phyloP scores from a whole-genome alignment of 345 rosid genomes.

The Moricandia arvensis region DNA sequence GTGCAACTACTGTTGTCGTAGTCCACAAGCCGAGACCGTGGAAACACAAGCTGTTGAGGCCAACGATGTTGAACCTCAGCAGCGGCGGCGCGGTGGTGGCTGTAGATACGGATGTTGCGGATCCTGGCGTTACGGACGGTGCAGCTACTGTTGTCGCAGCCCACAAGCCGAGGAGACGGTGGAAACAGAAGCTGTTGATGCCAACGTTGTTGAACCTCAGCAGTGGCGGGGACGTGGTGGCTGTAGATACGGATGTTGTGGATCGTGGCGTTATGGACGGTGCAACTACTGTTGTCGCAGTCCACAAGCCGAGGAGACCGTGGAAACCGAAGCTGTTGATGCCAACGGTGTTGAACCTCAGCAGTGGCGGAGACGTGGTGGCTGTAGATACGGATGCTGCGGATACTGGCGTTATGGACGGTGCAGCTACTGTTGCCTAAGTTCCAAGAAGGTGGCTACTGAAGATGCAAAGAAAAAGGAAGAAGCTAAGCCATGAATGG shows the following conservation, averaged over 20 bases:
- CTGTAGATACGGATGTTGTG: conserved; percentile 27
- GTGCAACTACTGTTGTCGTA: not conserved
- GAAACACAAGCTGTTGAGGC: not conserved
- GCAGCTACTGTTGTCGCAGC: not conserved
- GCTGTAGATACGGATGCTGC: not conserved
- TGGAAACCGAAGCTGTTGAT: conserved; percentile 9
- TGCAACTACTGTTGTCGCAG: not conserved
- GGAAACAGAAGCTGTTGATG: conserved; percentile 10
- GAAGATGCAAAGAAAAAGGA: conserved; percentile 3
- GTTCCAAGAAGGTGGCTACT: not conserved
- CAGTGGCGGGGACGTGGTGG: not conserved
- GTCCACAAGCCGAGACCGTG: not conserved
- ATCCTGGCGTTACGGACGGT: not conserved
- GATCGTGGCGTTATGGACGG: conserved; percentile 6
- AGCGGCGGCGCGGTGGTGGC: not conserved
- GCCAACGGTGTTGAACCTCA: conserved; percentile 26
- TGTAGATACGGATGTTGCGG: not conserved
- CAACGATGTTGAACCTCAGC: not conserved
- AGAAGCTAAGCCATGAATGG: not conserved
- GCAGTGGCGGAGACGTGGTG: not conserved
- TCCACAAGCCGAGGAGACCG: conserved; percentile 1
- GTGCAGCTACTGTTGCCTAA: not conserved
- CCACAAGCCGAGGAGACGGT: conserved; percentile 5
- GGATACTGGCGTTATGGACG: not conserved
- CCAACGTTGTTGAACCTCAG: conserved; percentile 27